phyloP scores from a whole-genome alignment of 257 asterid genomes.

The Phtheirospermum japonicum region DNA sequence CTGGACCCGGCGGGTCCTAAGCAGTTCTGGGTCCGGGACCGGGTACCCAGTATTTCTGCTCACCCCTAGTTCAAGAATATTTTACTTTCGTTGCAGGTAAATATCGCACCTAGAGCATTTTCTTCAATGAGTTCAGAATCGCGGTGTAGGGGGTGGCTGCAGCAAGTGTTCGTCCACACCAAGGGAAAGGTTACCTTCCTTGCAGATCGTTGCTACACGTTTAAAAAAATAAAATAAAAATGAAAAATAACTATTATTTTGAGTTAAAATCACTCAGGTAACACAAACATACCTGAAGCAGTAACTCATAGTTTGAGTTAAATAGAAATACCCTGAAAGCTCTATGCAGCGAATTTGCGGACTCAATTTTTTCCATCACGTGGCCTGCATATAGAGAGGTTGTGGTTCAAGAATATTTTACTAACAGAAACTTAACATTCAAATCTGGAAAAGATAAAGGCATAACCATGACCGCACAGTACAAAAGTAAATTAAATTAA shows the following conservation, averaged over 20 bases:
- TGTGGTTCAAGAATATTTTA: conserved; percentile 75
- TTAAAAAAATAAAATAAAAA: neutral
- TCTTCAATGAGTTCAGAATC: conserved; percentile 76
- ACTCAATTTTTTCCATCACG: conserved; percentile 85
- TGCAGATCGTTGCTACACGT: conserved; percentile 70
- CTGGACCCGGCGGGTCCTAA: too few species aligned
- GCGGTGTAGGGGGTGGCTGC: conserved; percentile 78
- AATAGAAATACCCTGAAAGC: conserved; percentile 95
- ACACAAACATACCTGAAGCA: conserved; percentile 87
- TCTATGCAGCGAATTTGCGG: conserved; percentile 76
- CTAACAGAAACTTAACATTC: too few species aligned
- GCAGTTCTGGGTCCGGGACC: too few species aligned
- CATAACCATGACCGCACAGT: too few species aligned
- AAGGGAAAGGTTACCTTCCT: conserved; percentile 84
- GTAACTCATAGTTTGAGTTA: conserved; percentile 79
- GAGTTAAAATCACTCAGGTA: too few species aligned
- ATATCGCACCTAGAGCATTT: conserved; percentile 49
- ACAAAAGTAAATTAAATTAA: too few species aligned
- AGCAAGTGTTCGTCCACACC: conserved; percentile 87
- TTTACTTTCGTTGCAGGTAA: too few species aligned
- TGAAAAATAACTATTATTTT: neutral
- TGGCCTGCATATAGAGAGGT: conserved; percentile 59
- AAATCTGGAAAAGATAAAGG: too few species aligned
- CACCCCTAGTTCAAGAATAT: too few species aligned
- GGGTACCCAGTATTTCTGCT: too few species aligned